Percentiles rank a stretch among this genome's conserved stretches.
Conservation (phyloP, 1,139 yeast genomes). For the Sugiyamaella pinicola region DNA sequence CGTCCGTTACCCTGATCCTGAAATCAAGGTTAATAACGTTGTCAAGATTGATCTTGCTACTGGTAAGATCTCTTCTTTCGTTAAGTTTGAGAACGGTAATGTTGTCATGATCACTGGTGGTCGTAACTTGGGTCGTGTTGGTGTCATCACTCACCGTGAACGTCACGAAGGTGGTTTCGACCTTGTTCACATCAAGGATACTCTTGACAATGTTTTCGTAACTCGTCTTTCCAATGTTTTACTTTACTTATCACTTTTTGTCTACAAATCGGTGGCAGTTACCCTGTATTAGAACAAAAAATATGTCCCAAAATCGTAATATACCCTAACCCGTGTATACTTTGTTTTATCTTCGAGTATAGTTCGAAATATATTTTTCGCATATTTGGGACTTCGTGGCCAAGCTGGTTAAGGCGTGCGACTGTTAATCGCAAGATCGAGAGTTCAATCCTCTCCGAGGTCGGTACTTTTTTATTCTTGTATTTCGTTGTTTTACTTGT, state of each 20-base stretch:
- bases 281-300: no score
- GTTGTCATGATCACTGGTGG: conserved; percentile 99
- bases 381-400: conserved; percentile 53
- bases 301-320: no score
- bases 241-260: no score
- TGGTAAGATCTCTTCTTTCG: conserved; percentile 89
- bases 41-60: conserved; percentile 95
- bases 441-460: conserved; percentile 56
- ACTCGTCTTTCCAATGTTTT: conserved; percentile 97
- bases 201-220: conserved; percentile 96
- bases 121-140: conserved; percentile 99
- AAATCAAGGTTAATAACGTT: conserved; percentile 93
- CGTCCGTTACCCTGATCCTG: conserved; percentile 98
- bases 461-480: conserved; percentile 36
- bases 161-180: conserved; percentile 99
- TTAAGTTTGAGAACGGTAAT: conserved; percentile 95
- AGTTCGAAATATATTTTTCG: not conserved
- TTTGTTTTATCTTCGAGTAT: not conserved
- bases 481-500: not conserved
- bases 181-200: conserved; percentile 97
- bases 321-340: not conserved
- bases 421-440: conserved; percentile 62
- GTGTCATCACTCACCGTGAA: conserved; percentile 97
- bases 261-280: no score
- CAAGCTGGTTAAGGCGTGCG: conserved; percentile 64